Base-by-base conservation (phyloP, 176 grass and related monocot genomes). In the Poa annua region DNA sequence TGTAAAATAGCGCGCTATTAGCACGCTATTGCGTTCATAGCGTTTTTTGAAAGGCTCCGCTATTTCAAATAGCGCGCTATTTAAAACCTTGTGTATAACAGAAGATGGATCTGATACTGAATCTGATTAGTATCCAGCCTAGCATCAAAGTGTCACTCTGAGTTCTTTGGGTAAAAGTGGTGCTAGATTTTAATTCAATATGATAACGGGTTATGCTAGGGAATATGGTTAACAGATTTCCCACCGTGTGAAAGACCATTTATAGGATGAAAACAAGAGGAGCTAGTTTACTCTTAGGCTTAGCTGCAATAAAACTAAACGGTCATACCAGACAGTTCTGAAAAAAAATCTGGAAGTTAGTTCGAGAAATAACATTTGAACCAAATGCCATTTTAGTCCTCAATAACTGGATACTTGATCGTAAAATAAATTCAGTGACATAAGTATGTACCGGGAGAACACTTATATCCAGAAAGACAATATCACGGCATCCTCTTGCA, bases 401-500 rank as follows among this genome's bases (percentile, higher is more conserved):
- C 5, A 71, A 81, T 25, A 65, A 52, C 57, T 25, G 0, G 42
- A 74, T 21, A 19, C 21, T 49, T 22, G 57, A 49, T 35, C 20
- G 32, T 11, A 50, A 11, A 75, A 69, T 53, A n/a, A 71, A 70
- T 81, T 49, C 12, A 54, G 72, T 52, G 17, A 47, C 24, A 77
- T 41, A 85, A 82, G 59, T 55, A 21, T 53, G 54, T 83, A 97
- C 95, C 92, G 63, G 82, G 6, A 94, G 95, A 56, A 89, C 88
- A 76, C 90, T 91, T 78, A 97, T 89, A 75, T 94, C 90, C 71
- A 97, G 84, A 72, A 66, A 86, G 69, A 97, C 56, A 77, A 97
- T 79, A 84, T 94, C 90, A 89, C 84, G 86, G 79, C 88, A 93
- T 52, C 90, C 87, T 89, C 86, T 94, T 48, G 90, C 92, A 89